Base-by-base conservation (phyloP, 2,329 filamentous ascomycete genomes). In the Ophidiomyces ophidiicola region DNA sequence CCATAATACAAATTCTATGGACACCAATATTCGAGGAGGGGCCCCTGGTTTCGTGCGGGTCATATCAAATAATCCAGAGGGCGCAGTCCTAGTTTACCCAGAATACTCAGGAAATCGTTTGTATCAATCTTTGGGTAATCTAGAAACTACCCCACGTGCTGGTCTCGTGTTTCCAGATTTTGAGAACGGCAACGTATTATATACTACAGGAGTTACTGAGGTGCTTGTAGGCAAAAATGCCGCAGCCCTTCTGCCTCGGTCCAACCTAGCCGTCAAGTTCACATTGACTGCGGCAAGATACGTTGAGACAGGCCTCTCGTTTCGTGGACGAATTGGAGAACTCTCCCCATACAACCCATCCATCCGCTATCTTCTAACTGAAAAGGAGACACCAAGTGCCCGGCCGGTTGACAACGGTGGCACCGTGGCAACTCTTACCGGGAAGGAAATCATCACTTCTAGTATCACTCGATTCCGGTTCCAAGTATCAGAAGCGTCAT, bases 81-180 rank as follows among this genome's bases (percentile, higher is more conserved):
- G 56, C 2, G 63, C 62, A 1, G 66, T 73, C 2, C 57, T 92
- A 10, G 67, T 80, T 2, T 93, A 84, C 58, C 85, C 85, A 0
- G 85, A 93, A 55, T 92, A 81, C 55, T 86, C 80, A 0, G 85
- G 85, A 5, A 93, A 93, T 56, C 68, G 82, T 11, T 63, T 90
- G 0, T 93, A 92, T 50, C 84, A 92, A 56, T 83, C 80, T 0
- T 69, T 92, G 0, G 85, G 85, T 1, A 93, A 93, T 53, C 63
- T 92, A 10, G 65, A 71, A 26, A 60, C 70, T 5, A 79, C 78
- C 21, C 81, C 82, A 0, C 62, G 64, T 12, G 73, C 81, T 2
- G 83, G 85, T 2, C 57, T 88, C 34, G 74, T 72, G 2, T 69
- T 93, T 24, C 82, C 84, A 0, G 76, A 87, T 54, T 88, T 82